phyloP scores from a whole-genome alignment of 2,329 filamentous ascomycete genomes.

The Xylariaceae sp. region DNA sequence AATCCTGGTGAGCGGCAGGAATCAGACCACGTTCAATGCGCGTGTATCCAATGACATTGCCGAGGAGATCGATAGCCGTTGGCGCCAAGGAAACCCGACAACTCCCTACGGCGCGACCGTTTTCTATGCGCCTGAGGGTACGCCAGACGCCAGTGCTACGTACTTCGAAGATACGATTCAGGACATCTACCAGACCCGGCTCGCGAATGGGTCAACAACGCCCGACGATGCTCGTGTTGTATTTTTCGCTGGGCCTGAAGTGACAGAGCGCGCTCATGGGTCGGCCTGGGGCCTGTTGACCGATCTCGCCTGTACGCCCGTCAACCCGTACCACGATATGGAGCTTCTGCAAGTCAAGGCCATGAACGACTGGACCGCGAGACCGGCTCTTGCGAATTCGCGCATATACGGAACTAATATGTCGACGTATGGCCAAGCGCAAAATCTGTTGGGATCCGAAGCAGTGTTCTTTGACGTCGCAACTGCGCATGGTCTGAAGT shows the following conservation, averaged over 20 bases:
- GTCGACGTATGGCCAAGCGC: not conserved
- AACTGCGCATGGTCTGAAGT: not conserved
- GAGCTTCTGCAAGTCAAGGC: slow-evolving; percentile 1
- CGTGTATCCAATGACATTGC: slow-evolving; percentile 3
- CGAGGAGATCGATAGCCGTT: not conserved
- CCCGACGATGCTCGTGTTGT: not conserved
- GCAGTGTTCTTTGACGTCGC: slow-evolving; percentile 1
- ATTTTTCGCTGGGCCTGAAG: slow-evolving; percentile 4
- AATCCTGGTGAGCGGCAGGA: slow-evolving; percentile 2
- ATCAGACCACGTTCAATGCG: slow-evolving; percentile 8
- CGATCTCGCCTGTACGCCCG: not conserved
- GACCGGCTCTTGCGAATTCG: not conserved
- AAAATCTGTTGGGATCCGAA: not conserved
- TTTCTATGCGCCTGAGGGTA: slow-evolving; percentile 6
- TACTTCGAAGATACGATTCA: slow-evolving; percentile 7
- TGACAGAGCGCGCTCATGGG: slow-evolving; percentile 3
- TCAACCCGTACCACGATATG: not conserved
- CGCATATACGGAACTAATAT: not conserved
- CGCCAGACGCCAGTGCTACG: slow-evolving; percentile 1
- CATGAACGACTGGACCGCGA: slow-evolving; percentile 1
- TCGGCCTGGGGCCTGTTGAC: slow-evolving; percentile 5
- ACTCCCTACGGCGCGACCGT: slow-evolving; percentile 1
- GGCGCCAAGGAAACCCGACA: slow-evolving; percentile 2
- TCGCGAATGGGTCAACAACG: not conserved
- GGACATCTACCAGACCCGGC: slow-evolving; percentile 1